These are phyloP conservation scores for Populus hybrid DNA, from an alignment of 441 rosid species.

Conservation along the genomic window DNA sequence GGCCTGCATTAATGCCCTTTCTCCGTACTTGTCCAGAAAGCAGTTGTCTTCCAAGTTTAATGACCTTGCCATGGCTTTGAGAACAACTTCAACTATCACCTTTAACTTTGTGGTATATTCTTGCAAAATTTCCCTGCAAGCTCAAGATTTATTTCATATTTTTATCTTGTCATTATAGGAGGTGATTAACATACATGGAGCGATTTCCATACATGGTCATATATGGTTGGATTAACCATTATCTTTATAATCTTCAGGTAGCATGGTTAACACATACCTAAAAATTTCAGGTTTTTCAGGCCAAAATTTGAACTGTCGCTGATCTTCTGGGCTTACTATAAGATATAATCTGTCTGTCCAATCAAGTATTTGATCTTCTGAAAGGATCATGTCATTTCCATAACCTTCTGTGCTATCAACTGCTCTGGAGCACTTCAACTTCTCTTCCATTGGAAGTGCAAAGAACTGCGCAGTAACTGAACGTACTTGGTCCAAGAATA, in stretches of 20 bases:
- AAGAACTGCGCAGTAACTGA: slow-evolving; percentile 24
- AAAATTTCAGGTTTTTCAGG: slow-evolving; percentile 39
- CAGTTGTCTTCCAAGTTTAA: slow-evolving; percentile 43
- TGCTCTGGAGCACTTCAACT: background rate
- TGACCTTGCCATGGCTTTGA: slow-evolving; percentile 57
- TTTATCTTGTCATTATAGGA: background rate
- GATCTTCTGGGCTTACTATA: slow-evolving; percentile 37
- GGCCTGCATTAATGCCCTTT: slow-evolving; percentile 33
- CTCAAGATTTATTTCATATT: background rate
- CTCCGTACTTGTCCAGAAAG: slow-evolving; percentile 50
- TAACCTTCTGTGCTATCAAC: slow-evolving; percentile 49
- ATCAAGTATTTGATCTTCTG: slow-evolving; percentile 35
- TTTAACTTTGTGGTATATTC: slow-evolving; percentile 36
- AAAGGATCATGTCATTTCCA: slow-evolving; percentile 51
- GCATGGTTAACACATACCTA: slow-evolving; percentile 24
- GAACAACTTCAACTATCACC: slow-evolving; percentile 25
- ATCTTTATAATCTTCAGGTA: background rate
- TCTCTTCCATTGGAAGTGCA: slow-evolving; percentile 3
- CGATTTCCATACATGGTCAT: background rate
- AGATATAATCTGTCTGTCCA: slow-evolving; percentile 52
- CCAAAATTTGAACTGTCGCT: slow-evolving; percentile 34
- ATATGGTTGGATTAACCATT: background rate
- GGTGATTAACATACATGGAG: no score
- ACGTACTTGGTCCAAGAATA: slow-evolving; percentile 37
- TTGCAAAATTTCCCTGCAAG: slow-evolving; percentile 38